Base-by-base conservation (phyloP, 2,329 filamentous ascomycete genomes). In the Xylariaceae sp. region DNA sequence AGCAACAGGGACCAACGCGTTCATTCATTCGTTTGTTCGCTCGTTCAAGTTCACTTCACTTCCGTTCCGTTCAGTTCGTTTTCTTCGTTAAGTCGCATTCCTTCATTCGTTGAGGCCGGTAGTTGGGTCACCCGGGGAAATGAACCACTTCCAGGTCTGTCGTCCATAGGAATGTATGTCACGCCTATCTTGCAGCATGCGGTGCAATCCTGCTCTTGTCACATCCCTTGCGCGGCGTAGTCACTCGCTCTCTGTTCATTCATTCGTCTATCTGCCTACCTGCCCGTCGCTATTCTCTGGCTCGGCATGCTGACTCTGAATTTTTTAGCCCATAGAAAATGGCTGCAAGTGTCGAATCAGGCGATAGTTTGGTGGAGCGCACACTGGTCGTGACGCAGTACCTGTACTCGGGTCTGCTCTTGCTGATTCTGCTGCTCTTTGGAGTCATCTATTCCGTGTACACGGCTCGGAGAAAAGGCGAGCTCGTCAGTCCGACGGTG, bases 401-500 rank as follows among this genome's bases (percentile, higher is more conserved):
- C 59, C 69, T 80, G 53, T 84, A 83, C 66, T 77, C 81, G 11
- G 73, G 78, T 57, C 67, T 81, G n/a, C 76, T 85, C 50, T 77
- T 85, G 11, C 55, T 79, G 42, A 73, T 78, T 17, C 83, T 85
- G 67, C 74, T 84, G 61, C 64, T 76, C 45, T 73, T 79, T 57
- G 78, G 80, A 50, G 79, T 78, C 39, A 75, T 78, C 62, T 79
- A 83, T 71, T 83, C 80, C 68, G 76, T 84, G 48, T 73, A 79
- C 69, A 78, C 76, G 58, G 77, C 80, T 35, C 78, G 77, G 64
- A 80, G 76, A 56, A 76, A 78, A 59, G 80, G 81, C 44, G 75
- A 79, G 63, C 69, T 77, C 42, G 70, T 77, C 18, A 72, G 74
- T 55, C 81, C 79, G 18, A 78, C 74, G 37, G 74, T 83, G 65